Conservation (phyloP, 1,284 basidiomycete genomes). For the Sanghuangporus weigelae region DNA sequence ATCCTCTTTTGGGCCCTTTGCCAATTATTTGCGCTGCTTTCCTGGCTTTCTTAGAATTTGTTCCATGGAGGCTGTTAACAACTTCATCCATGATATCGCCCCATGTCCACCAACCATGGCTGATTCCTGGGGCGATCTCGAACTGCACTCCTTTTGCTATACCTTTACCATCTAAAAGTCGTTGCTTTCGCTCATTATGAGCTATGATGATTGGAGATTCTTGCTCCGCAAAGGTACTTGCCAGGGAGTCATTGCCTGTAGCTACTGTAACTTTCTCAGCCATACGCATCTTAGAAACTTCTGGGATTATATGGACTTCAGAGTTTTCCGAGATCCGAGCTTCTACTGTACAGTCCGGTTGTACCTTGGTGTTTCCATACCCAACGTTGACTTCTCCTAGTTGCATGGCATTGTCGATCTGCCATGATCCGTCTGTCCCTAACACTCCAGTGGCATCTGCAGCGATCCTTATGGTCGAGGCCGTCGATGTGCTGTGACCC, state of each 20-base stretch:
- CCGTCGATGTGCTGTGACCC: not conserved
- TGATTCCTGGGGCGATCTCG: constrained; percentile 51
- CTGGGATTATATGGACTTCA: no score
- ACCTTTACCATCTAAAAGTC: constrained; percentile 33
- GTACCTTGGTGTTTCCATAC: no score
- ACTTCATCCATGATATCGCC: constrained; percentile 31
- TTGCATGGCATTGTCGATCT: no score
- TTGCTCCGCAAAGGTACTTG: not conserved
- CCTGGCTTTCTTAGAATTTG: constrained; percentile 37
- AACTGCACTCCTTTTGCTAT: constrained; percentile 53
- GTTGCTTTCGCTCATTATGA: constrained; percentile 35
- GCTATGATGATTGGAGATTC: constrained; percentile 35
- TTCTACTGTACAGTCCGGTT: no score
- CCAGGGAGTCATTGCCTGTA: not conserved
- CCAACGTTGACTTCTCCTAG: no score
- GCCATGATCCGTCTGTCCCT: not conserved
- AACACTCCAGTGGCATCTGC: not conserved
- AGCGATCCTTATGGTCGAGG: not conserved
- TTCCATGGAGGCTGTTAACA: constrained; percentile 35
- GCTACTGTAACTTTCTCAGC: not conserved
- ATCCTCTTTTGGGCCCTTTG: constrained; percentile 13
- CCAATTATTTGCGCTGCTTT: constrained; percentile 33
- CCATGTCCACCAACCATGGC: constrained; percentile 41
- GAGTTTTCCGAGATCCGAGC: no score
- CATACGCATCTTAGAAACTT: no score